Percentiles rank a stretch among this genome's conserved stretches.
phyloP scores from a whole-genome alignment of 1,139 yeast species.

The Blastobotrys elegans region DNA sequence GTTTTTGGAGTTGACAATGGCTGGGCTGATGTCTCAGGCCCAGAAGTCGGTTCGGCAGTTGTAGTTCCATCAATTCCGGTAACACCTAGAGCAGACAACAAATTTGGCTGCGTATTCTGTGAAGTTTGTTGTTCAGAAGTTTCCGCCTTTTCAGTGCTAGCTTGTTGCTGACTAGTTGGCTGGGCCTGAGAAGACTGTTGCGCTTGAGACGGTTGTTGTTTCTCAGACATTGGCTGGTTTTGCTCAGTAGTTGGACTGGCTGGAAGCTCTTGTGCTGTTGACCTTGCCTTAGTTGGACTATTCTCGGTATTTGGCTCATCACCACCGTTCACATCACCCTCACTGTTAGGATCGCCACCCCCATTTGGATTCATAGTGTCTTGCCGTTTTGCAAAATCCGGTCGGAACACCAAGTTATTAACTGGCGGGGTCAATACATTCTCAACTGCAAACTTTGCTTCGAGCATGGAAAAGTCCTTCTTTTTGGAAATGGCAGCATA shows the following conservation, averaged over 20 bases:
- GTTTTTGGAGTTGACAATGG: not conserved
- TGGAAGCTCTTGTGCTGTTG: no score
- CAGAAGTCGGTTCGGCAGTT: not conserved
- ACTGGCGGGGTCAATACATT: not conserved
- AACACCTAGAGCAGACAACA: not conserved
- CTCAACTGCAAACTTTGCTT: not conserved
- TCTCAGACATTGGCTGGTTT: no score
- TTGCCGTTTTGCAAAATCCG: conserved; percentile 1
- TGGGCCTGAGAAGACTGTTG: not conserved
- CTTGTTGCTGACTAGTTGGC: conserved; percentile 1
- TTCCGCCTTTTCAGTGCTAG: not conserved
- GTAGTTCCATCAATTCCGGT: not conserved
- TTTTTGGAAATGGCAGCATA: not conserved
- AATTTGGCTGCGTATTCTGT: no score
- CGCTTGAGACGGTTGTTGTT: not conserved
- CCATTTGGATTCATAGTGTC: not conserved
- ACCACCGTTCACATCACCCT: not conserved
- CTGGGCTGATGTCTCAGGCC: not conserved
- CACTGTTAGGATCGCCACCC: not conserved
- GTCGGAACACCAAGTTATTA: not conserved
- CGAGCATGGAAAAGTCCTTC: not conserved
- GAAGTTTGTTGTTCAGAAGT: not conserved
- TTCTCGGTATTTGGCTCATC: not conserved
- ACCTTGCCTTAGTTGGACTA: no score
- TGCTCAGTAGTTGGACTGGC: no score